Evolutionary conservation across 768 basidiomycete genomes (phyloP), one percentile per base, ranked within the genome.

Genomic region (Tulasnella sp.): DNA sequence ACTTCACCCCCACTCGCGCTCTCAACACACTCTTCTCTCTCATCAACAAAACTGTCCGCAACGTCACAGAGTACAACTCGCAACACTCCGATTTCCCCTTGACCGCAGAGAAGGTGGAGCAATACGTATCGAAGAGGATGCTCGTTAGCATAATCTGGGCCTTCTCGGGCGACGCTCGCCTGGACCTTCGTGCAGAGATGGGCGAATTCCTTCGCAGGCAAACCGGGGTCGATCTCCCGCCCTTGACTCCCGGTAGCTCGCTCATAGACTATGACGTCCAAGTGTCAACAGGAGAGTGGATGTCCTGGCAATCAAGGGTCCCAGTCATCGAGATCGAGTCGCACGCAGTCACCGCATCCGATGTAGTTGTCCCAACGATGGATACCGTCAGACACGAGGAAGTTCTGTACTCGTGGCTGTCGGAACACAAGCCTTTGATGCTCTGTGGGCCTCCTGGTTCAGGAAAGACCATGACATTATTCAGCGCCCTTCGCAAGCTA

Each of bases 371-470:
- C 44, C 98, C 98, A 1, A 99, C 98, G 4, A 91, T 99, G 87
- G 98, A 99, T 82, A 99, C 98, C 4, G 93, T 98, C 35, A 94
- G 98, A 67, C 98, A 99, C 83, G 98, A 99, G 84, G 97, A 99
- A 83, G 95, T 99, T 32, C 86, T 99, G 7, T 99, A 99, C 84
- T 98, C 97, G 0, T 99, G 98, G 98, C 87, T 99, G 7, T 95
- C 96, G 2, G 98, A 99, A 83, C 98, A 99, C 85, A 98, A 98
- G 82, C 98, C 98, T 26, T 89, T 99, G 76, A 93, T 99, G 90
- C 89, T 99, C 35, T 99, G 96, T 83, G 98, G 98, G 70, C 98
- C 98, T 82, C 98, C 98, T n/a, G 98, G 98, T 83, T 99, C 98
- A 29, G 98, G 98, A 32, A 99, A 99, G 86, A 99, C 98, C 9